Evolutionary conservation across 768 basidiomycete species (phyloP).

Genomic region (Pulveroboletus sp.): DNA sequence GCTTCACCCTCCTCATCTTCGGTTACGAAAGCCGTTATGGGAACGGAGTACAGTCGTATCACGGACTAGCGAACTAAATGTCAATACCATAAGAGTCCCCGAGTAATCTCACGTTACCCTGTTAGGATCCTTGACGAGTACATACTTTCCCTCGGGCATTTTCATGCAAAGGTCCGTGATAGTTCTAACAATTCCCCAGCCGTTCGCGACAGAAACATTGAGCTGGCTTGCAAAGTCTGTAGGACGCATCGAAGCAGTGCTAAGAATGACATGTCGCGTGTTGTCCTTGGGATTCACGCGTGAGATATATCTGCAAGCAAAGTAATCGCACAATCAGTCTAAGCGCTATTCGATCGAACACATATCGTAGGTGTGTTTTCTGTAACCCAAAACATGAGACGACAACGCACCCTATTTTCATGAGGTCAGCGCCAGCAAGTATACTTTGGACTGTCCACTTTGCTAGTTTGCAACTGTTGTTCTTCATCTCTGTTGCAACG

Average conservation of each 20-base stretch:
- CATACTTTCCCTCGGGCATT: constrained; percentile 97
- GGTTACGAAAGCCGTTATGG: constrained; percentile 75
- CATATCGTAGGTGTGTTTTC: not conserved
- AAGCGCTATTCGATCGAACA: not conserved
- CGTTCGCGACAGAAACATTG: constrained; percentile 91
- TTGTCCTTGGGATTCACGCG: constrained; percentile 92
- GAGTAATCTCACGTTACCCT: constrained; percentile 52
- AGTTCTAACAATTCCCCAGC: constrained; percentile 97
- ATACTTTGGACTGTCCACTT: constrained; percentile 97
- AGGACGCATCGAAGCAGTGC: constrained; percentile 91
- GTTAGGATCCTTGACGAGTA: constrained; percentile 96
- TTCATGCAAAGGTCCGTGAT: constrained; percentile 94
- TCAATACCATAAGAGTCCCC: constrained; percentile 4
- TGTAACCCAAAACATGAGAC: not conserved
- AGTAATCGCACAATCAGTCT: constrained; percentile 12
- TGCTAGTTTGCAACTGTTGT: constrained; percentile 96
- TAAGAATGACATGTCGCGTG: constrained; percentile 91
- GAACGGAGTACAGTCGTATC: constrained; percentile 92
- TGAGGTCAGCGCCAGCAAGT: constrained; percentile 88
- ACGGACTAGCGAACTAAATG: constrained; percentile 58
- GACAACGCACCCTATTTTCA: constrained; percentile 88
- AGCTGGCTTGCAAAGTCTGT: constrained; percentile 92
- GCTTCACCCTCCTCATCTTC: constrained; percentile 64
- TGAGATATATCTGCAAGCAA: constrained; percentile 75
- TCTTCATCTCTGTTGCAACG: constrained; percentile 99